Evolutionary conservation across 352 stramenopile genomes (phyloP).

Genomic region (Globisporangium yorkense): DNA sequence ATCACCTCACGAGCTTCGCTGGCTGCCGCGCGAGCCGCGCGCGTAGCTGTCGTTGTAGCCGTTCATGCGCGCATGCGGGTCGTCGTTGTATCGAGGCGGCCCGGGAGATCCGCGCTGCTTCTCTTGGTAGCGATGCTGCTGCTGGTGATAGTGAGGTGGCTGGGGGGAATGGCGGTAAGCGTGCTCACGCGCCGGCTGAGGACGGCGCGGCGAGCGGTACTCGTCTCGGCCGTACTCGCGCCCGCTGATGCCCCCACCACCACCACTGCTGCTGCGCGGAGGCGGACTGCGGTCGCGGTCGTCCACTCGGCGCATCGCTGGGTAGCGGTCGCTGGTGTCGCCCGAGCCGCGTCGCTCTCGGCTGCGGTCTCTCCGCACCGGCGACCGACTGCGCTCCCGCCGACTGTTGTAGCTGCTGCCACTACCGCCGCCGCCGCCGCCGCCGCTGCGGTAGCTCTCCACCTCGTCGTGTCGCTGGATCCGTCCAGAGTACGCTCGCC

Average conservation of each 20-base stretch:
- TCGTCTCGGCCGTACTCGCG: not conserved
- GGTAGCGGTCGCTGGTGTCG: slow-evolving; percentile 1
- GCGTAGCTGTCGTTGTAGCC: slow-evolving; percentile 4
- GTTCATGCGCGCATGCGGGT: slow-evolving; percentile 6
- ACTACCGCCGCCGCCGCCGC: no score
- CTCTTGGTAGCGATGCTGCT: not conserved
- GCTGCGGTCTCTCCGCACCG: slow-evolving; percentile 6
- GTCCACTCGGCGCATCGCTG: not conserved
- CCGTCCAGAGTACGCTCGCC: not conserved
- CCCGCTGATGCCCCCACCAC: not conserved
- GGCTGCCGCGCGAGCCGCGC: not conserved
- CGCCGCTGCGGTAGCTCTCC: not conserved
- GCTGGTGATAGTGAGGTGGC: not conserved
- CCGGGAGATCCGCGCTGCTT: slow-evolving; percentile 1
- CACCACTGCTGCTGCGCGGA: not conserved
- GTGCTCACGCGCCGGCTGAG: not conserved
- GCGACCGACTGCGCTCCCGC: slow-evolving; percentile 12
- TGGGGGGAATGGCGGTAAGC: not conserved
- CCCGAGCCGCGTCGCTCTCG: slow-evolving; percentile 3
- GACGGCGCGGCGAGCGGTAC: not conserved
- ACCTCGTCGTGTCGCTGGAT: not conserved
- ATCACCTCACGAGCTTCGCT: slow-evolving; percentile 1
- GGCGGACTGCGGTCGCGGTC: slow-evolving; percentile 10
- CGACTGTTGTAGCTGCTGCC: not conserved
- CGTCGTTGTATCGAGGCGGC: slow-evolving; percentile 2